Base-by-base conservation (phyloP, 768 basidiomycete species). In the Tylopilus rubrobrunneus region DNA sequence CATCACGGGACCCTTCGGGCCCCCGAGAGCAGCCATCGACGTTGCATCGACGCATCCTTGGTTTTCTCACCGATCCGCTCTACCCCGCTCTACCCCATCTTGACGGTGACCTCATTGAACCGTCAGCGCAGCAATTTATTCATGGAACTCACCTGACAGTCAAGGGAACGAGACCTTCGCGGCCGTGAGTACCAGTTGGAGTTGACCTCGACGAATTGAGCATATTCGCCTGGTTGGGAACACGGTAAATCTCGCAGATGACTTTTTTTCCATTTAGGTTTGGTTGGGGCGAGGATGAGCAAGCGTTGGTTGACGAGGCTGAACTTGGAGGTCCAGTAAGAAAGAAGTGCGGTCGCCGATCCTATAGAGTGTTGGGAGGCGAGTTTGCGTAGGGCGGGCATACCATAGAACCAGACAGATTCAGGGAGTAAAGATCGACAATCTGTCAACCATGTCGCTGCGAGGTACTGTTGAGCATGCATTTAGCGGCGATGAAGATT, bases 281-380 rank as follows among this genome's bases (percentile, higher is more conserved):
- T 29, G 4, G 29, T 29, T 8, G 8, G 29, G 29, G 29, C 70
- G n/a, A 59, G 58, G 15, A 68, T 56, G n/a, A 71, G 64, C 4
- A 73, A 62, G 8, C 68, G 60, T n/a, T 73, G 72, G 48, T 71
- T 62, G 47, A 73, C 59, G 27, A 73, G 56, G 5, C 28, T 56
- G 58, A 71, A 73, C 15, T 29, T 62, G 33, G 51, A 59, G 8
- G 62, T 48, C 71, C 69, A 71, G 31, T 66, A 61, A 8, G 31
- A 49, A 1, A 70, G 71, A 1, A 73, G 61, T 1, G 17, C 23
- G 9, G 57, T 62, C 2, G 49, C 53, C 1, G 59, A 61, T 23
- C 51, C 46, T 4, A 58, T 45, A 12, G 61, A 57, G 37, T 25
- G 10, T 62, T 62, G 1, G 49, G 39, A 21, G 49, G 36, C 3